A percentile compares a stretch with the other conserved stretches of the same genome.
phyloP scores from a whole-genome alignment of 1,284 basidiomycete genomes.

The Ceratobasidium sp. region DNA sequence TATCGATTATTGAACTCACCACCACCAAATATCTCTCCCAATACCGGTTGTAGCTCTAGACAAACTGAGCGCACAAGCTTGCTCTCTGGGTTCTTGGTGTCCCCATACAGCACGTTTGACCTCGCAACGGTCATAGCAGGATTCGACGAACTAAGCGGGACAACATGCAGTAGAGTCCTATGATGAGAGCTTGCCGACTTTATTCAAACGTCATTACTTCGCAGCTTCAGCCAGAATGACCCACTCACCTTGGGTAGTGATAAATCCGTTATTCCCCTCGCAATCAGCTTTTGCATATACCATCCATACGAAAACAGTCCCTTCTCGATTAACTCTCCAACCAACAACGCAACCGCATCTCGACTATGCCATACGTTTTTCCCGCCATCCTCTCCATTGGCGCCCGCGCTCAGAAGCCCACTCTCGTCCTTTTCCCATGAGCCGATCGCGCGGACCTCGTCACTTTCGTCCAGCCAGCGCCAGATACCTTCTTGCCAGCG shows the following conservation, averaged over 20 bases:
- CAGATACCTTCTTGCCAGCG: conserved; percentile 71
- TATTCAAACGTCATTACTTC: not conserved
- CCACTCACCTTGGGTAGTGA: conserved; percentile 24
- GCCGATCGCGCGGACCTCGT: conserved; percentile 33
- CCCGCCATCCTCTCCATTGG: conserved; percentile 80
- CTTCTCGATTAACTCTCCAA: conserved; percentile 81
- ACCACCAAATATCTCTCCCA: conserved; percentile 79
- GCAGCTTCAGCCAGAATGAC: not conserved
- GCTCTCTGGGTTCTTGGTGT: conserved; percentile 6
- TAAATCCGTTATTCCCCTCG: conserved; percentile 71
- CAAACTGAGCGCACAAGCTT: conserved; percentile 74
- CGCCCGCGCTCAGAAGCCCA: conserved; percentile 59
- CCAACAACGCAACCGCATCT: conserved; percentile 75
- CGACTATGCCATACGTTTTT: conserved; percentile 80
- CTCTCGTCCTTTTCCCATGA: conserved; percentile 59
- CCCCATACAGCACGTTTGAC: conserved; percentile 19
- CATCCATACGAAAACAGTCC: conserved; percentile 85
- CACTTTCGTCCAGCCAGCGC: conserved; percentile 35
- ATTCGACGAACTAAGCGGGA: conserved; percentile 47
- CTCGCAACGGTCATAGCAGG: conserved; percentile 23
- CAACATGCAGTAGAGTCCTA: conserved; percentile 40
- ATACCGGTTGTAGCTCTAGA: conserved; percentile 70
- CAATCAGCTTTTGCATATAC: conserved; percentile 88
- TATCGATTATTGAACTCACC: conserved; percentile 43
- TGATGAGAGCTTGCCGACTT: conserved; percentile 46